Evolutionary conservation across 805 yeast genomes (phyloP).

Genomic region (Debaryomyces maramus): DNA sequence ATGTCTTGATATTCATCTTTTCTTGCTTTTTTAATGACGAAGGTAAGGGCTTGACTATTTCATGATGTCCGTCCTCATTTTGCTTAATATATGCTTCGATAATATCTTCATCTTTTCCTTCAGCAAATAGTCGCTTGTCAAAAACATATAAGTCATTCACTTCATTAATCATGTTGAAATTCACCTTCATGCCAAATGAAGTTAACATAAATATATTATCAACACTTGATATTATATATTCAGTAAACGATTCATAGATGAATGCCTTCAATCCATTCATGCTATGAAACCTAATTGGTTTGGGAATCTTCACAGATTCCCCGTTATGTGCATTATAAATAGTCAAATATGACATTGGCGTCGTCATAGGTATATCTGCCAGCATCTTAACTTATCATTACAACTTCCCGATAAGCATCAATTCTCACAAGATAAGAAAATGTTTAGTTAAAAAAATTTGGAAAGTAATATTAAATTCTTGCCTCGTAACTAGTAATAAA

Average conservation of each 20-base stretch:
- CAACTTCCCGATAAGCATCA: not conserved
- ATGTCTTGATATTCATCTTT: conserved; percentile 15
- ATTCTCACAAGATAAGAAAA: not conserved
- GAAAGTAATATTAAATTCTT: too few relatives aligned
- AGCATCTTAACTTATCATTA: not conserved
- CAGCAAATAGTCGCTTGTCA: conserved; percentile 59
- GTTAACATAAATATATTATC: conserved; percentile 54
- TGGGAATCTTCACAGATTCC: conserved; percentile 29
- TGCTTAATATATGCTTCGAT: conserved; percentile 11
- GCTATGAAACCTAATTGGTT: conserved; percentile 42
- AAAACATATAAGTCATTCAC: conserved; percentile 58
- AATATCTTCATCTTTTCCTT: conserved; percentile 12
- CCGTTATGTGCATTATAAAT: conserved; percentile 44
- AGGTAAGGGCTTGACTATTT: conserved; percentile 8
- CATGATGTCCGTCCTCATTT: conserved; percentile 11
- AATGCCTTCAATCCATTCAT: conserved; percentile 30
- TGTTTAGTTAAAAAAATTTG: too few relatives aligned
- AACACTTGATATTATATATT: conserved; percentile 17
- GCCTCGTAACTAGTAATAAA: too few relatives aligned
- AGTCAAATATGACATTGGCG: conserved; percentile 19
- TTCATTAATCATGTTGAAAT: conserved; percentile 52
- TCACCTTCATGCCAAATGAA: conserved; percentile 64
- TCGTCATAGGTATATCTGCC: not conserved
- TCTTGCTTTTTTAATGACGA: conserved; percentile 2
- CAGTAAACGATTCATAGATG: conserved; percentile 27